phyloP scores from a whole-genome alignment of 805 yeast genomes.

The Komagataella phaffii region DNA sequence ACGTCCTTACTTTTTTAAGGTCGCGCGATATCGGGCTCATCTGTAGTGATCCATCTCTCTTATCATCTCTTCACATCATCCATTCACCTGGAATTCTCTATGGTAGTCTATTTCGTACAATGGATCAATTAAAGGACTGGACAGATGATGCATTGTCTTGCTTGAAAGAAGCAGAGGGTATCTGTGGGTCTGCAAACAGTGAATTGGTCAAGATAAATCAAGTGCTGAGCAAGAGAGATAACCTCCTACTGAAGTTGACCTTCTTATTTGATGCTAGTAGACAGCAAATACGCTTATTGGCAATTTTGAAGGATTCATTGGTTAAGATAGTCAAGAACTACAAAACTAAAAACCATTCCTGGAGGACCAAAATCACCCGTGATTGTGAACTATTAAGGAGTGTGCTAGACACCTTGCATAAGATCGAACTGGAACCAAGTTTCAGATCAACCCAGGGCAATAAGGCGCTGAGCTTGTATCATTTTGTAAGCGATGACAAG shows the following conservation, averaged over 20 bases:
- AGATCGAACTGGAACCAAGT: slow-evolving; percentile 20
- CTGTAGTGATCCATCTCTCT: background rate
- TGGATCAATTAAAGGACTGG: slow-evolving; percentile 16
- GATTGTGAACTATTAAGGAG: slow-evolving; percentile 20
- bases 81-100: background rate
- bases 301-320: slow-evolving; percentile 16
- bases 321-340: slow-evolving; percentile 15
- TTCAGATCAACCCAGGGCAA: slow-evolving; percentile 11
- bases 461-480: slow-evolving; percentile 18
- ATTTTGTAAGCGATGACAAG: slow-evolving; percentile 31
- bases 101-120: background rate
- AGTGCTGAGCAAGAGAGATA: slow-evolving; percentile 26
- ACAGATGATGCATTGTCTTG: slow-evolving; percentile 32
- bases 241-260: slow-evolving; percentile 24
- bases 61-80: background rate
- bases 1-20: background rate
- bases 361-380: slow-evolving; percentile 9
- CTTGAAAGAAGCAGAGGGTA: slow-evolving; percentile 31
- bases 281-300: slow-evolving; percentile 32
- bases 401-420: slow-evolving; percentile 19
- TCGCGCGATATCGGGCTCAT: background rate
- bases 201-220: slow-evolving; percentile 21
- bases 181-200: slow-evolving; percentile 37
- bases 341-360: slow-evolving; percentile 10
- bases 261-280: slow-evolving; percentile 31